Evolutionary conservation across 768 basidiomycete genomes (phyloP).

Genomic region (Gymnopilus dilepis): DNA sequence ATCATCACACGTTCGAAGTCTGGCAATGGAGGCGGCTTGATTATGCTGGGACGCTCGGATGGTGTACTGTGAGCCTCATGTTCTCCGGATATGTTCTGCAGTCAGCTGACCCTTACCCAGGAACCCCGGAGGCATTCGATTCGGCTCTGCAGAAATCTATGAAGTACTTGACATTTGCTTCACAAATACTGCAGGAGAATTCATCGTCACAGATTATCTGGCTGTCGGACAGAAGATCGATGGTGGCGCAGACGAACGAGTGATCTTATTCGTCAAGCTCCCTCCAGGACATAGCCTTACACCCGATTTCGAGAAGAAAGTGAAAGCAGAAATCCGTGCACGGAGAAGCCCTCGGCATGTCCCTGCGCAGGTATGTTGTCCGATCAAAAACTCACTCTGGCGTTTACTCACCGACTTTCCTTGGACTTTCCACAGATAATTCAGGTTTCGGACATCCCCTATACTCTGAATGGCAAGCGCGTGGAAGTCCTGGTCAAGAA

Average conservation of each 20-base stretch:
- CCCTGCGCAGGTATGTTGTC: constrained; percentile 62
- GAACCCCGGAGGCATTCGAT: constrained; percentile 84
- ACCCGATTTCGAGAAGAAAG: constrained; percentile 54
- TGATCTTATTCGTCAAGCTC: constrained; percentile 77
- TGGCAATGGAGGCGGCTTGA: constrained; percentile 77
- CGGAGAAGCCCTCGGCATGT: constrained; percentile 78
- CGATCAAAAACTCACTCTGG: not conserved
- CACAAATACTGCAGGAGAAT: constrained; percentile 43
- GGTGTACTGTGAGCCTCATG: constrained; percentile 67
- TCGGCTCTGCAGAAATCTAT: constrained; percentile 83
- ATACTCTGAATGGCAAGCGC: constrained; percentile 81
- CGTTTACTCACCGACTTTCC: constrained; percentile 5
- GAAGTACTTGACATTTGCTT: constrained; percentile 75
- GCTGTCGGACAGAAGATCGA: constrained; percentile 75
- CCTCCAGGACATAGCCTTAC: constrained; percentile 53
- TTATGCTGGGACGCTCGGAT: constrained; percentile 85
- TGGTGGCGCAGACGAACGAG: constrained; percentile 72
- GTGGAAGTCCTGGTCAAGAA: constrained; percentile 83
- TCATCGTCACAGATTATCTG: constrained; percentile 61
- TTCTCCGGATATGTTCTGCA: constrained; percentile 10
- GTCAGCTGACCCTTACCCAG: constrained; percentile 42
- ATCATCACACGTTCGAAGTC: constrained; percentile 65
- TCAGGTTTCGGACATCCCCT: constrained; percentile 72
- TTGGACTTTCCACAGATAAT: constrained; percentile 58
- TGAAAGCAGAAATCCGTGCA: constrained; percentile 64